Evolutionary conservation across 495 filamentous ascomycete genomes (phyloP).

Genomic region (Letharia columbiana): DNA sequence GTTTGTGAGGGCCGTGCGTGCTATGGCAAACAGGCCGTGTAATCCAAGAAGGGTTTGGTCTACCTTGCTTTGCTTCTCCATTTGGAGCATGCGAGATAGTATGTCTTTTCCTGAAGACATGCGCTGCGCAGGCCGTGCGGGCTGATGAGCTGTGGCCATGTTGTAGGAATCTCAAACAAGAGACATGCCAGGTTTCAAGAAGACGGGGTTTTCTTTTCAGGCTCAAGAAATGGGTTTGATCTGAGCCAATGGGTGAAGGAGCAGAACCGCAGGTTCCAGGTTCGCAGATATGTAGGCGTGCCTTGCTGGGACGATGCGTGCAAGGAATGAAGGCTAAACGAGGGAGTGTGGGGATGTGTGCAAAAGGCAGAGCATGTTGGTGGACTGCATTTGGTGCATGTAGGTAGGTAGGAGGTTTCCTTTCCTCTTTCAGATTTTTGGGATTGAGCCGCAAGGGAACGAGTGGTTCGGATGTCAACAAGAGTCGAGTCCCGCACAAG

Average conservation of each 20-base stretch:
- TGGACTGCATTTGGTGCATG: background rate
- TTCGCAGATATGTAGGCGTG: conserved; percentile 1
- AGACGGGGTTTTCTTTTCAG: background rate
- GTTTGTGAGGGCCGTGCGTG: conserved; percentile 3
- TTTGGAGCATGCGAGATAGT: conserved; percentile 26
- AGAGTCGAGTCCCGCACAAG: background rate
- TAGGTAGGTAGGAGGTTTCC: background rate
- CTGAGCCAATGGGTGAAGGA: background rate
- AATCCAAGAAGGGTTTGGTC: background rate
- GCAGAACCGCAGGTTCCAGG: background rate
- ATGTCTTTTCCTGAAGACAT: conserved; percentile 20
- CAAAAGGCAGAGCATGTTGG: background rate
- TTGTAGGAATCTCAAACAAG: background rate
- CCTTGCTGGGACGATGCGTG: background rate
- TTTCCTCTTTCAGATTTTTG: background rate
- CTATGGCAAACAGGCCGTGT: conserved; percentile 2
- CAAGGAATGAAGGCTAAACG: background rate
- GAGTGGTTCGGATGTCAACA: conserved; percentile 1
- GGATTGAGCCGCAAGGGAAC: background rate
- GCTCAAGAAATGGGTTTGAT: background rate
- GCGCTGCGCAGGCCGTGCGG: conserved; percentile 16
- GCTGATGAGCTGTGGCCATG: conserved; percentile 12
- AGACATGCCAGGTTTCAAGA: background rate
- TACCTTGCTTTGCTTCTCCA: conserved; percentile 28
- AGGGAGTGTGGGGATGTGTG: background rate